Base-by-base conservation (phyloP, 768 basidiomycete species). In the Guyanaporus albipodus region DNA sequence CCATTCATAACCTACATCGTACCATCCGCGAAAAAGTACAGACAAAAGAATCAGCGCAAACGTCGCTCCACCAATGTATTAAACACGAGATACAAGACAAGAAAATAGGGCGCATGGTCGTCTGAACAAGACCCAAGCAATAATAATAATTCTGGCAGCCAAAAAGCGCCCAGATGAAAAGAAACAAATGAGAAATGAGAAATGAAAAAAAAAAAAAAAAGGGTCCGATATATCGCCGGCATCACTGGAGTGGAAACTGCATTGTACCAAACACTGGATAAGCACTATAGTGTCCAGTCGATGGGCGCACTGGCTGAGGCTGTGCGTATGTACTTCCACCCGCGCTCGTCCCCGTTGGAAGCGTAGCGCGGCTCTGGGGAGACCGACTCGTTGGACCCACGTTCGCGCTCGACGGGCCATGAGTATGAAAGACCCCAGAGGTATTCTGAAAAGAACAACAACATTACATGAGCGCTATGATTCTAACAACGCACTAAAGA, bases 231-330 rank as follows among this genome's bases (percentile, higher is more conserved):
- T 19, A 14, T 29, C n/a, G n/a, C n/a, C n/a, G n/a, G 23, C 17
- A 19, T 52, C 21, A 55, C 22, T 51, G 47, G 7, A 53, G 43
- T 8, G 50, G 49, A 44, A 58, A 66, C 24, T 54, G 66, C 56
- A 62, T 64, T 32, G 58, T 29, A 12, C 54, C 39, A 19, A 58
- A 60, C 22, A 48, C 48, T 12, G 58, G 19, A 46, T 62, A 60
- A 22, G 51, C 27, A 15, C 52, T 41, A 35, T 62, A 67, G 19
- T 56, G 50, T 8, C 52, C 58, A 17, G 35, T 29, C 34, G 39
- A 21, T 9, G 60, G 52, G 27, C 60, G 60, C 28, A 50, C 53
- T 7, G 58, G 58, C 35, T 62, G 56, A 1, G 64, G 55, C 18
- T 66, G 61, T 11, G 53, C 58, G 37, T 53, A 66, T 38, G 35